Base-by-base conservation (phyloP, 352 stramenopile species). In the Elongisporangium senticosum region DNA sequence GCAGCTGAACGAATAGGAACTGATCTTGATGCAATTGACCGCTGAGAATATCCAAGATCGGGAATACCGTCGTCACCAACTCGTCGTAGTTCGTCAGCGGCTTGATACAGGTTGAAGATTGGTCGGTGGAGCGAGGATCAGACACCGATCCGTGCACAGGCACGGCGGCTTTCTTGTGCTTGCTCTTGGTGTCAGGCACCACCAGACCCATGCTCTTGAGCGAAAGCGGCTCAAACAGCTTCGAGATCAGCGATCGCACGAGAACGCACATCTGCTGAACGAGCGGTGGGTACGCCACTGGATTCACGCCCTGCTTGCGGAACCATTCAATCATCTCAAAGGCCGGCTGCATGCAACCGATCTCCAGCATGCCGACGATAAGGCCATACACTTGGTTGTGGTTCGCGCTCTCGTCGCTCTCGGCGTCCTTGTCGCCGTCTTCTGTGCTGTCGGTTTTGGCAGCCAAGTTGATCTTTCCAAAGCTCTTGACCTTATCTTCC, bases 311-410 rank as follows among this genome's bases (percentile, higher is more conserved):
- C 50, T 72, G 69, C 14, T 70, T 62, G 43, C 83, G 75, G 59
- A 95, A 95, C 83, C 79, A 91, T 53, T 72, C 62, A 53, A 93
- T 92, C 74, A 93, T 86, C 23, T 88, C 74, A 50, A 95, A 93
- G 11, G 83, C 85, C 11, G 65, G 75, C 23, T 82, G 63, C 22
- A 72, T 62, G 3, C 80, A 70, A 7, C 79, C 83, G 51, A 95
- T 88, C 63, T 92, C 85, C 7, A 95, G 68, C 56, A 95, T 69
- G 0, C 85, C 83, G 58, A 88, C 74, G 61, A 95, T 84, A n/a
- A 95, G 50, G 2, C 85, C 85, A 28, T 91, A 89, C 23, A 95
- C 74, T 47, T 95, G 85, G 58, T 93, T 93, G 55, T 77, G 59
- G 53, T 86, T 68, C 6, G 79, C 67, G 13, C 55, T 59, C 4